Evolutionary conservation across 2,329 filamentous ascomycete species (phyloP), one percentile per base, ranked within the genome.

Genomic region (Ophiostoma tasmaniense): DNA sequence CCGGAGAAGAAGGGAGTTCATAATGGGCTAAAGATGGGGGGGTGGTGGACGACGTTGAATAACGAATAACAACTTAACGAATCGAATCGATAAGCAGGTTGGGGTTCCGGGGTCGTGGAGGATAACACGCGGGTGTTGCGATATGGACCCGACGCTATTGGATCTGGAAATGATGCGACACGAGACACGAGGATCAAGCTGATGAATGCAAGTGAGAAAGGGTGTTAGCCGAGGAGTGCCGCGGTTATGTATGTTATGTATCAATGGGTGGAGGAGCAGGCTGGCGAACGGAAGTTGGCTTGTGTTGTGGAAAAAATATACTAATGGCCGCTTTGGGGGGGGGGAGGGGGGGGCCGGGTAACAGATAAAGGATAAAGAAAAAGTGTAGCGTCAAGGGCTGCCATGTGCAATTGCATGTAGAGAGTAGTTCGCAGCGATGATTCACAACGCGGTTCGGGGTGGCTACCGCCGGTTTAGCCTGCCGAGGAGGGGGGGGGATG

Each of bases 161-260:
- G 70, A 42, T 50, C 52, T 37, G 52, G 59, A 65, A 37, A 50
- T 33, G 59, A 55, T 59, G 65, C 55, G 64, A 67, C 64, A 28
- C 22, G 28, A 42, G 20, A 39, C 35, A 25, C 17, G 3, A 45
- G 6, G 66, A 67, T 66, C 37, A 35, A 62, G 30, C 66, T 64
- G 59, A 13, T 14, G 59, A 67, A 33, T 5, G 64, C 3, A 66
- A 17, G 37, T 50, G 61, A 22, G 28, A 64, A 65, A 17, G 22
- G 62, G 35, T 59, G 30, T 69, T 72, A 72, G 71, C 71, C 71
- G 71, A 72, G 71, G 71, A 72, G 70, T 66, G 69, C 52, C 59
- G 42, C 71, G 69, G 71, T 65, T 72, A 70, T 45, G 42, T 45
- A 45, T 45, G 42, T 45, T 45, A 45, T 45, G 42, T 70, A n/a